Evolutionary conservation across 2,329 filamentous ascomycete genomes (phyloP), one percentile per base, ranked within the genome.

Genomic region (Alternaria tenuissima): DNA sequence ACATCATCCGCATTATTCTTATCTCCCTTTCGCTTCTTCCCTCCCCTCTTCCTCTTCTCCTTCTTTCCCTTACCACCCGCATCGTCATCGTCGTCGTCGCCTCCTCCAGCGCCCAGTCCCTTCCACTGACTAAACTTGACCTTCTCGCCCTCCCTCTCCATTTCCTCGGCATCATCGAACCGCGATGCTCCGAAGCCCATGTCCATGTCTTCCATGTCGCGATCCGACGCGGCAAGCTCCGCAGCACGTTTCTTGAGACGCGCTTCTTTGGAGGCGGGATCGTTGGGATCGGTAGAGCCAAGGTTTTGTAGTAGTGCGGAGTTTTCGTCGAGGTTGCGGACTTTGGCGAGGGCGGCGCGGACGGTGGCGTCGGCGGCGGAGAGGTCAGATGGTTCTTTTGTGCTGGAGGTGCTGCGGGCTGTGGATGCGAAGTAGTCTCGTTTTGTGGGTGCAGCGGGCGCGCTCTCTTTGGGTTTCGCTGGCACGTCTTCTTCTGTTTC

Each of bases 181-280:
- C 94, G 86, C 73, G 91, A 95, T 20, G 89, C 92, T 34, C 95
- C 95, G 73, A 99, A 98, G 61, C 94, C 94, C 84, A 98, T 87
- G 73, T 99, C 95, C 80, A 99, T 86, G 79, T 99, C 94, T 58
- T 94, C 89, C 48, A 93, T 88, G 75, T 98, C 94, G 48, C 94
- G 87, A 67, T 91, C 90, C 56, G 89, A 80, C n/a, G 81, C 81
- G 9, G 83, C 87, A 61, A 97, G 83, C 82, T 97, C 91, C 66
- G 87, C 90, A 12, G 80, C 81, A 7, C 81, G 81, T 56, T 79
- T 81, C 76, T 88, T 90, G 52, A 89, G 87, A 7, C 90, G 89
- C 51, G 89, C 88, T 63, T 90, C 86, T 62, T 88, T 87, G 2
- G 87, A 87, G 6, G 81, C 79, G 0, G 68, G 61, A 30, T 69